A percentile compares a stretch with the other conserved stretches of the same genome.
Evolutionary conservation across 139 green algal species (phyloP).

Genomic region (Tetraselmis chui): DNA sequence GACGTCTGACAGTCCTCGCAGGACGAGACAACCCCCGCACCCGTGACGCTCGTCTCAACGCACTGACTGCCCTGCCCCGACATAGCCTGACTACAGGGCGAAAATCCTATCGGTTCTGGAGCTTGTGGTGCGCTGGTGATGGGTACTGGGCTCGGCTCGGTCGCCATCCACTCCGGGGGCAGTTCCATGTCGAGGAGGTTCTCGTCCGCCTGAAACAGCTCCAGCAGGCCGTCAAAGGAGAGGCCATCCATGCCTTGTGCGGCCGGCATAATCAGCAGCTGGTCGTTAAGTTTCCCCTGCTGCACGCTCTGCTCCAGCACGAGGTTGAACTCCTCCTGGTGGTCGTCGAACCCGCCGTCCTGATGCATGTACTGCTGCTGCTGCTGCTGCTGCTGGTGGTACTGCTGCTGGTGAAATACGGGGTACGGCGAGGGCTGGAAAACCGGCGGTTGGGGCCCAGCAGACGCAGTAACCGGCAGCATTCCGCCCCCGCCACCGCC

Average conservation of each 20-base stretch:
- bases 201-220: background rate
- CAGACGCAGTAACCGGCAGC: no score
- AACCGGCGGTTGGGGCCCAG: background rate
- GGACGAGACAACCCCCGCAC: background rate
- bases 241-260: background rate
- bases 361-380: no score
- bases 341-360: background rate
- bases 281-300: background rate
- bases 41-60: background rate
- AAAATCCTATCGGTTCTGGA: background rate
- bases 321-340: background rate
- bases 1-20: background rate
- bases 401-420: no score
- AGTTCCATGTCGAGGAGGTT: background rate
- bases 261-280: background rate
- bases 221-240: background rate
- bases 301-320: background rate
- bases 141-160: background rate
- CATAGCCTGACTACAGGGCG: background rate
- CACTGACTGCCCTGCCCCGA: background rate
- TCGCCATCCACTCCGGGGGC: background rate
- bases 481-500: no score
- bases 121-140: background rate
- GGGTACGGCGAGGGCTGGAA: background rate
- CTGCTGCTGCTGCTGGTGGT: no score